phyloP scores from a whole-genome alignment of 495 filamentous ascomycete species.

The Astrothelium macrocarpum region DNA sequence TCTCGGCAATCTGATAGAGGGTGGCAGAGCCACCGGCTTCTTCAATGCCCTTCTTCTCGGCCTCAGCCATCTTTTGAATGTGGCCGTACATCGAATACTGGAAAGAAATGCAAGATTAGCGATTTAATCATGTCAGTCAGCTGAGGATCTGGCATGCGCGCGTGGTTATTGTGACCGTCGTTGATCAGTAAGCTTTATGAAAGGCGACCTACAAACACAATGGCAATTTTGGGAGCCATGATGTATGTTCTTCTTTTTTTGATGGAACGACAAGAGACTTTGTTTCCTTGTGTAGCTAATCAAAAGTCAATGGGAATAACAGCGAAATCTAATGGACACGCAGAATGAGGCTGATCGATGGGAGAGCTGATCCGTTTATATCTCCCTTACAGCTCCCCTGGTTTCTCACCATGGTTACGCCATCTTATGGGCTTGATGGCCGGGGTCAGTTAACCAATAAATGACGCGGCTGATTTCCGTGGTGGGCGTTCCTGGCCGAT shows the following conservation, averaged over 20 bases:
- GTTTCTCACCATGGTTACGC: background rate
- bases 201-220: conserved; percentile 62
- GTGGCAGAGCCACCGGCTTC: conserved; percentile 70
- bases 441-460: background rate
- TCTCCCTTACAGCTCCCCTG: background rate
- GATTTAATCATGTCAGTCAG: background rate
- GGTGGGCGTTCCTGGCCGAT: background rate
- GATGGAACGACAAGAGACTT: background rate
- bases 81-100: conserved; percentile 98
- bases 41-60: conserved; percentile 85
- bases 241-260: conserved; percentile 25
- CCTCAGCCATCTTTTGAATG: conserved; percentile 72
- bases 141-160: background rate
- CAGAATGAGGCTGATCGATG: background rate
- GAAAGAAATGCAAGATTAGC: conserved; percentile 2
- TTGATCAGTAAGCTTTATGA: background rate
- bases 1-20: conserved; percentile 84
- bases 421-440: background rate
- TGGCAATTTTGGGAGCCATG: conserved; percentile 91
- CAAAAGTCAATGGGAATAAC: background rate
- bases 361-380: background rate
- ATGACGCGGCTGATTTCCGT: background rate
- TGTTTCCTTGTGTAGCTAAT: background rate
- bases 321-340: background rate
- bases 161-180: background rate